Evolutionary conservation across 78 protist species (phyloP), one percentile per base, ranked within the genome.

Genomic region (Polysphondylium violaceum): DNA sequence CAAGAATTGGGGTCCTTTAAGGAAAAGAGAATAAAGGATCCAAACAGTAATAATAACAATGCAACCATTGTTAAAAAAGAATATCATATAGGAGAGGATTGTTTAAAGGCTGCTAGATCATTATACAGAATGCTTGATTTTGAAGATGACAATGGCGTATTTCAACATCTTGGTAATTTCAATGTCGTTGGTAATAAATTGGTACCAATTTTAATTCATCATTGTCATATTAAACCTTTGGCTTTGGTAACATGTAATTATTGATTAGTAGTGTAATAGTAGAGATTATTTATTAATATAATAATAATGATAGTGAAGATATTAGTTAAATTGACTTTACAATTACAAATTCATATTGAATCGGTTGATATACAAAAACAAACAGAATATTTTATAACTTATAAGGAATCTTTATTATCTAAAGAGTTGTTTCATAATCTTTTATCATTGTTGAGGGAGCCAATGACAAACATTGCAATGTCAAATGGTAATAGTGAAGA

Each of bases 291-390:
- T 27, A 0, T 29, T 35, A 27, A 25, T 23, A 16, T 67, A n/a
- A 31, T 11, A 21, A 12, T 35, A 73, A 53, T 27, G 16, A 43
- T 33, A 79, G 89, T 79, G 53, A 64, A 68, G 27, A 41, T 79
- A 44, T 50, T 67, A 58, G 89, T 79, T 3, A 79, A 67, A 35
- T 27, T 79, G 12, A 79, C 89, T 55, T 25, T 79, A 50, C 89
- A 72, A 63, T n/a, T 79, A 29, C 59, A 31, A 33, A 31, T 36
- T 31, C 58, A 41, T 41, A 12, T 19, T 3, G 76, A 67, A n/a
- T 79, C 89, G 36, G 25, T 53, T n/a, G 64, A 67, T n/a, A 43
- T 67, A 2, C 25, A 12, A 55, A 67, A 35, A 27, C 89, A 79
- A 40, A 68, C n/a, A 38, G 67, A 53, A 27, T 50, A 50, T 19